Evolutionary conservation across 2,329 filamentous ascomycete species (phyloP).

Genomic region (Colletotrichum godetiae): DNA sequence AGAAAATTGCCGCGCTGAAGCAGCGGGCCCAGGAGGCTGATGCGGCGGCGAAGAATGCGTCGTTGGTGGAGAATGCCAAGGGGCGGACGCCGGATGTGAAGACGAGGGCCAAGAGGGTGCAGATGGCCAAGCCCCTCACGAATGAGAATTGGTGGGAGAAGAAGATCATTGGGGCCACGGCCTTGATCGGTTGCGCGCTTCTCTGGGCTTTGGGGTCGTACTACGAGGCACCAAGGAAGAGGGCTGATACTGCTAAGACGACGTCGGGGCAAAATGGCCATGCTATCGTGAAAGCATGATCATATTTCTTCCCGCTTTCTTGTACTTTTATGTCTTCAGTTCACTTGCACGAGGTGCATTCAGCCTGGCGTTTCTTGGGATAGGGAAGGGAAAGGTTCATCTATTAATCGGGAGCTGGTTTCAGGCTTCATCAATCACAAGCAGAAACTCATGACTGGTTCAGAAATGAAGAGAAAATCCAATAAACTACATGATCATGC

Average conservation of each 20-base stretch:
- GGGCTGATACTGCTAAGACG: neutral
- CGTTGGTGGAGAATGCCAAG: conserved; percentile 7
- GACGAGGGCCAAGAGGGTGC: conserved; percentile 32
- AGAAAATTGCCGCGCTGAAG: conserved; percentile 68
- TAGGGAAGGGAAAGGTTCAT: neutral
- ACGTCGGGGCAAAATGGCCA: conserved; percentile 7
- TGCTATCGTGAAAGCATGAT: conserved; percentile 3
- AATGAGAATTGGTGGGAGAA: conserved; percentile 76
- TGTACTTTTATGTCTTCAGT: neutral
- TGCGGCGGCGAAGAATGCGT: conserved; percentile 41
- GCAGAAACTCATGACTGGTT: neutral
- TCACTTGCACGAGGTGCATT: neutral
- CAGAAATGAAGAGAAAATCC: neutral
- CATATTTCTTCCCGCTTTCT: no score
- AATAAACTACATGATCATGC: neutral
- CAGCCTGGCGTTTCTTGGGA: conserved; percentile 28
- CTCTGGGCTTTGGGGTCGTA: conserved; percentile 70
- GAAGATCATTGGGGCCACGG: conserved; percentile 71
- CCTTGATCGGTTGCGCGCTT: conserved; percentile 69
- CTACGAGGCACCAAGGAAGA: conserved; percentile 49
- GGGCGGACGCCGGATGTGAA: conserved; percentile 35
- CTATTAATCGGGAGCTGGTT: neutral
- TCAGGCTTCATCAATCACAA: neutral
- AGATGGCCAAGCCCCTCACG: conserved; percentile 66
- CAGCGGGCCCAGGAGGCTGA: conserved; percentile 60